These are phyloP conservation scores for Miamiensis avidus DNA, from an alignment of 169 alveolate species.

Conservation along the genomic window DNA sequence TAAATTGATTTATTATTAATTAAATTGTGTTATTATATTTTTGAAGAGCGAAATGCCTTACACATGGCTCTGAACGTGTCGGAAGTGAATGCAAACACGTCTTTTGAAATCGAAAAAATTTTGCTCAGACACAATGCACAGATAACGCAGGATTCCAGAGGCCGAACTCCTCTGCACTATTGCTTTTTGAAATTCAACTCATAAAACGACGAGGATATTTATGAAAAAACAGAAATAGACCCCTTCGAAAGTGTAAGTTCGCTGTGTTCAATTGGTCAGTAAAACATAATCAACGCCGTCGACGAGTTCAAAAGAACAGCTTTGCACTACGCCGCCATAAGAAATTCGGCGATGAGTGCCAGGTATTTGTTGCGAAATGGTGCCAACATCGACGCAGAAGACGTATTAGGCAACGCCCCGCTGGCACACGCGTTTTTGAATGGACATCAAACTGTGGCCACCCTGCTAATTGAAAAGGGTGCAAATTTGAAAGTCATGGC, in stretches of 20 bases:
- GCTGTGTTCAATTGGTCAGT: constrained; percentile 47
- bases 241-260: constrained; percentile 67
- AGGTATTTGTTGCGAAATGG: constrained; percentile 59
- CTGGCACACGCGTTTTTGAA: constrained; percentile 31
- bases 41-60: constrained; percentile 41
- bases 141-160: constrained; percentile 42
- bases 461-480: constrained; percentile 9
- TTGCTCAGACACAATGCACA: constrained; percentile 44
- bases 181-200: constrained; percentile 39
- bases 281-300: constrained; percentile 44
- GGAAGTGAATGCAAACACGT: constrained; percentile 52
- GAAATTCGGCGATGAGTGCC: constrained; percentile 69
- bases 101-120: constrained; percentile 54
- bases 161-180: constrained; percentile 61
- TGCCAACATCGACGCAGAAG: constrained; percentile 55
- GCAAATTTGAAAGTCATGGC: background rate
- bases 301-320: constrained; percentile 67
- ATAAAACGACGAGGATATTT: background rate
- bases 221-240: constrained; percentile 21
- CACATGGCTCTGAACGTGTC: constrained; percentile 51
- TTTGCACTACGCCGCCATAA: constrained; percentile 82
- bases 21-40: background rate
- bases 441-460: background rate
- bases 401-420: constrained; percentile 76
- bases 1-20: background rate